These are phyloP conservation scores for Populus hybrid DNA, from an alignment of 441 rosid genomes.

Conservation along the genomic window DNA sequence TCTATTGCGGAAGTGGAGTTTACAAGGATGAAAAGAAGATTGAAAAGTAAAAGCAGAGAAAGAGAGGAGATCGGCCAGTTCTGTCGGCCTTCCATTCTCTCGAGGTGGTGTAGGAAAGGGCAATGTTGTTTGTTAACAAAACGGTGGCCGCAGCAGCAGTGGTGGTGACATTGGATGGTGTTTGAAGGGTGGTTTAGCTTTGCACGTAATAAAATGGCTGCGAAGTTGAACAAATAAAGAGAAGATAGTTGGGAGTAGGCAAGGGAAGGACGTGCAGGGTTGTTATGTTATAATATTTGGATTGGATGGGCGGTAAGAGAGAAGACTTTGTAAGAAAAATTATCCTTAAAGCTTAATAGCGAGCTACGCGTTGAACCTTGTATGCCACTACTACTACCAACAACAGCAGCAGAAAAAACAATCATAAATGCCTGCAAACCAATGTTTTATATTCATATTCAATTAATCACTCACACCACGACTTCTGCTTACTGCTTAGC, in stretches of 20 bases:
- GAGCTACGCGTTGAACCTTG: constrained; percentile 29
- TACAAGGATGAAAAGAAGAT: constrained; percentile 16
- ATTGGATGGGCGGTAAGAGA: neutral
- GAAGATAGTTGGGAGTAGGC: constrained; percentile 37
- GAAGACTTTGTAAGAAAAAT: constrained; percentile 19
- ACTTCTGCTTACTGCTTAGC: neutral
- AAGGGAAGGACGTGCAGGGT: constrained; percentile 38
- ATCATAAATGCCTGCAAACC: neutral
- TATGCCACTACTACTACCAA: neutral
- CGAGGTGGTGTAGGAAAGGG: neutral
- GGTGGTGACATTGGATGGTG: constrained; percentile 7
- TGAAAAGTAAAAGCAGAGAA: constrained; percentile 22
- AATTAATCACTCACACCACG: neutral
- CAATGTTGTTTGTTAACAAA: constrained; percentile 4
- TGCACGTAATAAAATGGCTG: constrained; percentile 22
- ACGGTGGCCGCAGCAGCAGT: constrained; percentile 1
- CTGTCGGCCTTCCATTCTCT: constrained; percentile 29
- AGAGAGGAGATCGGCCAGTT: constrained; percentile 20
- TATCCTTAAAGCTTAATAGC: neutral
- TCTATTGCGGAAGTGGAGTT: constrained; percentile 3
- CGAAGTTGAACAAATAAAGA: neutral
- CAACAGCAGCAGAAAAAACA: no score
- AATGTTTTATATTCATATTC: no score
- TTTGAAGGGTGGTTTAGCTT: neutral
- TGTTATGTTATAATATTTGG: constrained; percentile 16